These are phyloP conservation scores for Neurospora sp. DNA, from an alignment of 495 filamentous ascomycete species.

Conservation along the genomic window DNA sequence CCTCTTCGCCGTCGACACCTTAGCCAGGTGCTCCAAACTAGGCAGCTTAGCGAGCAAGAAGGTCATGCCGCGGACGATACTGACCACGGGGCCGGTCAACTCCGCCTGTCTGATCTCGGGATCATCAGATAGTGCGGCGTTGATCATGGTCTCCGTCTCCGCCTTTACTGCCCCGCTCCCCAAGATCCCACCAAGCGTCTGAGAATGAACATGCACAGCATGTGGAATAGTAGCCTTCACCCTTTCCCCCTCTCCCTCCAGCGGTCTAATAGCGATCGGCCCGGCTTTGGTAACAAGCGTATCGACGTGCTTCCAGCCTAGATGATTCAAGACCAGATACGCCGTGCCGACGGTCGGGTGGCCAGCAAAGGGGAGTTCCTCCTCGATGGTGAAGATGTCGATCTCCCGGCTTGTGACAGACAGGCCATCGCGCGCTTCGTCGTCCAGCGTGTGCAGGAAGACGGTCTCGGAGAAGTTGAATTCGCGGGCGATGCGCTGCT, in stretches of 20 bases:
- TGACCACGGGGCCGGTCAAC: conserved; percentile 41
- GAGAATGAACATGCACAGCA: conserved; percentile 50
- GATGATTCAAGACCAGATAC: conserved; percentile 36
- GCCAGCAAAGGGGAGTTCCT: conserved; percentile 65
- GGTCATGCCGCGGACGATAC: conserved; percentile 61
- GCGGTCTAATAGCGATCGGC: conserved; percentile 22
- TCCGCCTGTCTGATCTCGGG: conserved; percentile 21
- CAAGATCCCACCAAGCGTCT: conserved; percentile 18
- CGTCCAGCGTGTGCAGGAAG: conserved; percentile 51
- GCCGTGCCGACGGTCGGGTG: conserved; percentile 69
- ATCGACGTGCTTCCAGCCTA: conserved; percentile 23
- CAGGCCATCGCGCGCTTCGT: neutral
- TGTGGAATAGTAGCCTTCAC: conserved; percentile 54
- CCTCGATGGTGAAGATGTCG: conserved; percentile 58
- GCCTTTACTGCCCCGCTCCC: neutral
- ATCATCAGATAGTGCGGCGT: conserved; percentile 14
- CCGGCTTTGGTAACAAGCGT: conserved; percentile 55
- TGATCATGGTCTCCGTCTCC: neutral
- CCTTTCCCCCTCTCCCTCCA: neutral
- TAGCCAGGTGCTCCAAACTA: conserved; percentile 31
- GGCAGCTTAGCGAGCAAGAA: conserved; percentile 48
- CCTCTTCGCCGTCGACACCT: conserved; percentile 16
- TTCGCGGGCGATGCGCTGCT: conserved; percentile 59
- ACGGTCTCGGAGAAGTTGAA: conserved; percentile 84
- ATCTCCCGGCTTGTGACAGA: conserved; percentile 30